A percentile compares a stretch with the other conserved stretches of the same genome.
Evolutionary conservation across 2,329 filamentous ascomycete genomes (phyloP).

Genomic region (Orbilia ellipsospora): DNA sequence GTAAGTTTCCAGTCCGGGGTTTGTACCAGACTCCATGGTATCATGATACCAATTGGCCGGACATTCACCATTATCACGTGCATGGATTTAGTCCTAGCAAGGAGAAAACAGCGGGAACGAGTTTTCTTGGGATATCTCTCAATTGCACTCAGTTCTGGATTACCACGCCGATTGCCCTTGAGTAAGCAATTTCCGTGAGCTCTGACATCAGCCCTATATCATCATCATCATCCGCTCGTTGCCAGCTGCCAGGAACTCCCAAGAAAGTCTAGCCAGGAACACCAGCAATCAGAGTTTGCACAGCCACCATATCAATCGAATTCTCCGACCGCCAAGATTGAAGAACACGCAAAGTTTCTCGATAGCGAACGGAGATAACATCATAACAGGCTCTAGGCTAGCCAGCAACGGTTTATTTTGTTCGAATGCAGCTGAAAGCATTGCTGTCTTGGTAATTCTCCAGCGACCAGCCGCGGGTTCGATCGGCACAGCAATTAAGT

Average conservation of each 20-base stretch:
- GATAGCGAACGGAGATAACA: constrained; percentile 44
- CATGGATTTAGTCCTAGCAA: too few relatives aligned
- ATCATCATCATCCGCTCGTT: constrained; percentile 30
- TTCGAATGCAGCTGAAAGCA: constrained; percentile 38
- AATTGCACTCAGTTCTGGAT: too few relatives aligned
- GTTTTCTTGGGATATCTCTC: too few relatives aligned
- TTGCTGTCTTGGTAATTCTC: neutral
- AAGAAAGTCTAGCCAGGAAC: neutral
- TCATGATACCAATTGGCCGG: too few relatives aligned
- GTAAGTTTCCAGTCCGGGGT: too few relatives aligned
- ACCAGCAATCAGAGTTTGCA: neutral
- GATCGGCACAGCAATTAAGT: neutral
- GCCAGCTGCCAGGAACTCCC: constrained; percentile 19
- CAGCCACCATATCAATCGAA: neutral
- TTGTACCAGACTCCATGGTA: too few relatives aligned
- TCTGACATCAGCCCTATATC: constrained; percentile 45
- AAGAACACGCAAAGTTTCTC: constrained; percentile 11
- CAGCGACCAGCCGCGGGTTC: constrained; percentile 6
- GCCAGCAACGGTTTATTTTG: constrained; percentile 17
- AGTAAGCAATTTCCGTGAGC: too few relatives aligned
- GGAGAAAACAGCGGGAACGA: too few relatives aligned
- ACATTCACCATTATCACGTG: too few relatives aligned
- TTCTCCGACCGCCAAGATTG: constrained; percentile 1
- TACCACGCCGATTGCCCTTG: too few relatives aligned
- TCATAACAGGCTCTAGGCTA: constrained; percentile 28